Evolutionary conservation across 768 basidiomycete species (phyloP).

Genomic region (Lactarius hatsudake): DNA sequence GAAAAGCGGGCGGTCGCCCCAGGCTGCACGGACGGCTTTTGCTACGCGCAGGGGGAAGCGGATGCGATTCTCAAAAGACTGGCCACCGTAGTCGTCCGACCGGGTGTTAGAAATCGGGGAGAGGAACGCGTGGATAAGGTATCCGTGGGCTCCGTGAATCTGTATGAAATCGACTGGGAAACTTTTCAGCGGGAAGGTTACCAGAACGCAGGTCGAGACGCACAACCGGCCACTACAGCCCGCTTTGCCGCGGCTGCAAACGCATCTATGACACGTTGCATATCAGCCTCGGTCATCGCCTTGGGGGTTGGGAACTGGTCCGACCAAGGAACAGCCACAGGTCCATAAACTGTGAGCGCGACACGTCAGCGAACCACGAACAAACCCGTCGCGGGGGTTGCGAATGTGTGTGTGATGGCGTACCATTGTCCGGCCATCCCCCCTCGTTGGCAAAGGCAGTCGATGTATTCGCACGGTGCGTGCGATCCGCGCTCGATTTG

Average conservation of each 20-base stretch:
- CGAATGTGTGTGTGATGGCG: slow-evolving; percentile 4
- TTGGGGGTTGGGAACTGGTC: slow-evolving; percentile 54
- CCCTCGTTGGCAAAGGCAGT: slow-evolving; percentile 22
- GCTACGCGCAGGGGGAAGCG: slow-evolving; percentile 63
- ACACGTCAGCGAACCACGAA: background rate
- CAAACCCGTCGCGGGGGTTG: background rate
- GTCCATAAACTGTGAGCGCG: slow-evolving; percentile 51
- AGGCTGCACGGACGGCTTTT: slow-evolving; percentile 49
- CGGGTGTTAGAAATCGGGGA: slow-evolving; percentile 75
- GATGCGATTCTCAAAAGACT: slow-evolving; percentile 64
- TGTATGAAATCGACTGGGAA: slow-evolving; percentile 64
- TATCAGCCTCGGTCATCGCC: slow-evolving; percentile 51
- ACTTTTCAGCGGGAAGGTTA: slow-evolving; percentile 15
- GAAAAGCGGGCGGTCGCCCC: slow-evolving; percentile 68
- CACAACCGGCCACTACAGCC: slow-evolving; percentile 61
- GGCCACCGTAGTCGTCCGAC: slow-evolving; percentile 69
- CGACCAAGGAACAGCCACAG: slow-evolving; percentile 56
- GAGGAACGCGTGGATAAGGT: slow-evolving; percentile 63
- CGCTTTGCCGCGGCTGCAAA: slow-evolving; percentile 55
- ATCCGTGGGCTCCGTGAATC: slow-evolving; percentile 70
- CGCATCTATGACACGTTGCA: slow-evolving; percentile 57
- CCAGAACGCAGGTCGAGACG: slow-evolving; percentile 27
- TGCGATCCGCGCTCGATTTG: slow-evolving; percentile 37
- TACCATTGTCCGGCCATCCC: slow-evolving; percentile 22
- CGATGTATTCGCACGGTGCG: slow-evolving; percentile 33